Evolutionary conservation across 2,329 filamentous ascomycete species (phyloP), one percentile per base, ranked within the genome.

Genomic region (Aureobasidium lini): DNA sequence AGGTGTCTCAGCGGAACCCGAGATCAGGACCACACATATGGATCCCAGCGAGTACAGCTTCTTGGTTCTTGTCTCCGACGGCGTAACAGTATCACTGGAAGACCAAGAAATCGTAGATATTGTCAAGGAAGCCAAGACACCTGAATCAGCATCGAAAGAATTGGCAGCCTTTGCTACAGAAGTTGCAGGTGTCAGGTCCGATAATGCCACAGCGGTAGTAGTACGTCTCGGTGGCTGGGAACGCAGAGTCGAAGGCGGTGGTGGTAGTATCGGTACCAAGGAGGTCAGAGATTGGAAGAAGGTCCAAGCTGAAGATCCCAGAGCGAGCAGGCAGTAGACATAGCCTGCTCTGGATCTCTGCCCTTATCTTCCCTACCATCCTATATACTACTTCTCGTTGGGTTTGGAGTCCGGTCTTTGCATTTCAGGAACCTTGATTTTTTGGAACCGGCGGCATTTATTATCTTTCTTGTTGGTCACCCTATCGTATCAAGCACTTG

Each of bases 81-180:
- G 94, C 29, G 85, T 99, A 9, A 93, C 87, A 18, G 93, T 90
- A 6, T 89, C 88, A 15, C 77, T 97, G 23, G 84, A 82, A 59
- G 94, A 99, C 69, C 93, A 97, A 75, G 94, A 99, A 75, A 90
- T 97, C 62, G 92, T 96, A 32, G 94, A 99, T 70, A 85, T 97
- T 34, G 81, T 97, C 67, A 97, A 97, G 73, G 94, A 99, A 74
- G 89, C 91, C 5, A 86, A 81, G 69, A 97, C 93, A 0, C 94
- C 94, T 0, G 93, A 96, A 66, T 84, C 95, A 70, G 94, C 86
- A 3, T 85, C 90, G 1, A 81, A 81, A 61, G 84, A 87, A 62
- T 83, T 99, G 7, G 90, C 96, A 31, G 84, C 84, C 59, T 96
- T 94, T 72, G 91, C 93, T 0, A 94, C 89, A 0, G 94, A 97